Base-by-base conservation (phyloP, 352 stramenopile species). In the Porosira glacialis region DNA sequence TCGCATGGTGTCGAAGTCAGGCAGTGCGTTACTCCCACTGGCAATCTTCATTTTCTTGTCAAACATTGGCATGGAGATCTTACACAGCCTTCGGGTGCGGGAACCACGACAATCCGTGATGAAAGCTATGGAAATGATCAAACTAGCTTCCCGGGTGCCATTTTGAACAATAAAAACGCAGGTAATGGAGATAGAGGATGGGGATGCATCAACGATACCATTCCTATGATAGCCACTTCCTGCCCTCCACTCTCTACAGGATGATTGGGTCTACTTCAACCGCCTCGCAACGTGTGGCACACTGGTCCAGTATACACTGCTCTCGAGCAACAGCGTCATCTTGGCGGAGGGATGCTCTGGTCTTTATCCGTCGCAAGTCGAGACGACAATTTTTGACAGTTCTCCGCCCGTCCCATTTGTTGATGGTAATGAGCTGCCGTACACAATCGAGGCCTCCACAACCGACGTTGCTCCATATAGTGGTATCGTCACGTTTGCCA, bases 81-180 rank as follows among this genome's bases (percentile, higher is more conserved):
- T 10, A 15, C 36, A 8, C 13, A 2, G 8, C 2, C 36, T 15
- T n/a, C 13, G 22, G n/a, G 10, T 24, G 55, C 55, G 13, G 43
- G 55, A 10, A 63, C 55, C 15, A 63, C 52, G 55, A 5, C 35
- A 26, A 63, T 63, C 4, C 17, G 13, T 6, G 21, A 53, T 26
- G 55, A n/a, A n/a, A 17, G 10, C 10, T 30, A 7, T n/a, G 10
- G 11, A 5, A 31, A 35, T 26, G 8, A 13, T 31, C 21, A 15
- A n/a, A 51, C 39, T 7, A 51, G 52, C 22, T 52, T 31, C 13
- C 27, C 55, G 1, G 27, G 56, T 31, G 57, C 41, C 3, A 17
- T 65, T 2, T 30, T 65, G 26, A 56, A 65, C 27, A 65, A 65
- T 27, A 56, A 65, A 30, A 27, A 55, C 22, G 35, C 56, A 30